Evolutionary conservation across 495 filamentous ascomycete species (phyloP).

Genomic region (Entonaema liquescens): DNA sequence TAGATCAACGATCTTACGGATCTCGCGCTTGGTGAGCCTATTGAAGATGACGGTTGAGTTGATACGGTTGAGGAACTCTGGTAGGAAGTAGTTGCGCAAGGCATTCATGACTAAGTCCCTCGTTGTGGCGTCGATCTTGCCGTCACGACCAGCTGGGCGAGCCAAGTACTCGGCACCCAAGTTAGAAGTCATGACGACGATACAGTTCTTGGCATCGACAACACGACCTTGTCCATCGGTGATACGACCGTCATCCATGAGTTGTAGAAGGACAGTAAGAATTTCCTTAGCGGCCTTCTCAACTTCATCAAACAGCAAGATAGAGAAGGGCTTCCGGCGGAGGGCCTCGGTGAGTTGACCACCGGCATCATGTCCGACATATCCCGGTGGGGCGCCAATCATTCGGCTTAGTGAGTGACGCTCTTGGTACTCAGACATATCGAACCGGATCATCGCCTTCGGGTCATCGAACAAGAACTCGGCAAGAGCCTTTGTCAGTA

Average conservation of each 20-base stretch:
- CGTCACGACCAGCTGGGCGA: conserved; percentile 76
- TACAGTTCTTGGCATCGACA: conserved; percentile 95
- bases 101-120: conserved; percentile 87
- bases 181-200: conserved; percentile 99
- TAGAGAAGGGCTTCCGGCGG: conserved; percentile 94
- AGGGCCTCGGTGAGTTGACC: conserved; percentile 95
- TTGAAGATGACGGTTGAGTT: conserved; percentile 97
- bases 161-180: conserved; percentile 93
- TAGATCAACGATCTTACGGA: conserved; percentile 94
- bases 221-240: conserved; percentile 96
- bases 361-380: conserved; percentile 95
- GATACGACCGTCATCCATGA: conserved; percentile 99
- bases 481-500: conserved; percentile 94
- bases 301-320: conserved; percentile 96
- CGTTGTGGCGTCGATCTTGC: conserved; percentile 86
- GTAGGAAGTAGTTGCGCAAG: conserved; percentile 93
- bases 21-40: conserved; percentile 85
- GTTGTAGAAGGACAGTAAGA: conserved; percentile 92
- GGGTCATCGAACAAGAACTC: conserved; percentile 98
- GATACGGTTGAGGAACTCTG: conserved; percentile 98
- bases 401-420: conserved; percentile 94
- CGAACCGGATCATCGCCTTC: conserved; percentile 97
- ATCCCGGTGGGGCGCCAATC: conserved; percentile 97
- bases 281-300: conserved; percentile 99
- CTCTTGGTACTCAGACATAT: conserved; percentile 99